These are phyloP conservation scores for Calonectria pseudoturangicola DNA, from an alignment of 2,329 filamentous ascomycete species.

Conservation along the genomic window DNA sequence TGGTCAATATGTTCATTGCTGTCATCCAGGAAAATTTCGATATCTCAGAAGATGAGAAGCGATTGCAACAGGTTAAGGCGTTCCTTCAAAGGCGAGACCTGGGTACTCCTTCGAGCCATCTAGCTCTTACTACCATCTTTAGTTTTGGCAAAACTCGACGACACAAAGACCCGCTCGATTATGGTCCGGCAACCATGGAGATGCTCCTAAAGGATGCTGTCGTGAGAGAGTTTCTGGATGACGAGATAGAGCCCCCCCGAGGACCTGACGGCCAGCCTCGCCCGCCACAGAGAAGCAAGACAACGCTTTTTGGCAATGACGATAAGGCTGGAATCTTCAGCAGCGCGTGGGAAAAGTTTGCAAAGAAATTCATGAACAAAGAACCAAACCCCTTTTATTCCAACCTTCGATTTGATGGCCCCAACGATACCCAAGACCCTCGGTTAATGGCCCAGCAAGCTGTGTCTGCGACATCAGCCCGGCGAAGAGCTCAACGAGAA, in stretches of 20 bases:
- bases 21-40: constrained; percentile 99
- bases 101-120: constrained; percentile 81
- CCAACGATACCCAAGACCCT: constrained; percentile 88
- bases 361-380: constrained; percentile 73
- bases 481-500: constrained; percentile 91
- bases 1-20: constrained; percentile 99
- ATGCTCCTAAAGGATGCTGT: constrained; percentile 98
- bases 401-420: constrained; percentile 79
- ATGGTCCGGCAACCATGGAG: constrained; percentile 92
- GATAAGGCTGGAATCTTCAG: constrained; percentile 76
- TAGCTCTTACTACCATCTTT: constrained; percentile 84
- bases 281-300: constrained; percentile 57
- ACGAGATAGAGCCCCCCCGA: constrained; percentile 57
- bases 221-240: constrained; percentile 94
- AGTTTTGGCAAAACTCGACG: constrained; percentile 75
- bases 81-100: constrained; percentile 95
- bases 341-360: constrained; percentile 76
- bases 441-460: constrained; percentile 93
- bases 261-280: constrained; percentile 57
- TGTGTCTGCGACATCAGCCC: constrained; percentile 86
- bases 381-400: constrained; percentile 98
- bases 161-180: constrained; percentile 89
- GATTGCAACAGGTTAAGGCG: constrained; percentile 94
- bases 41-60: constrained; percentile 98
- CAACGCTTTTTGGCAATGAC: constrained; percentile 62